Evolutionary conservation across 2,329 filamentous ascomycete genomes (phyloP), one percentile per base, ranked within the genome.

Genomic region (Fusarium nematophilum): DNA sequence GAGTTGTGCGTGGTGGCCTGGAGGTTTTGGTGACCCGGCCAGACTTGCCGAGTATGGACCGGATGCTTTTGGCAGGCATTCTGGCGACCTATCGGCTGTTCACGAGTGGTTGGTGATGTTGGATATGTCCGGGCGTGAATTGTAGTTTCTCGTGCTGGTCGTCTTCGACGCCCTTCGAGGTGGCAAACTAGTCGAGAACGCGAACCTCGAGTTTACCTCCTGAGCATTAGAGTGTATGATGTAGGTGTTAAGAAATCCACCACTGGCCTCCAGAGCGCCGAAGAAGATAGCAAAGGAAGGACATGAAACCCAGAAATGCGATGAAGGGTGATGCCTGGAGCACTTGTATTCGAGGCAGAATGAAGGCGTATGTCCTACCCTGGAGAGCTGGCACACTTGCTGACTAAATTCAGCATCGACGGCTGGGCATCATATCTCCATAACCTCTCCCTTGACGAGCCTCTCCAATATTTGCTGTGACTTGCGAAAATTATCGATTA

Each of bases 31-130:
- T 70, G 9, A 79, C 66, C 23, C 76, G 73, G 18, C 66, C 70
- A 11, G 75, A 71, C 23, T 69, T 72, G 15, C 77, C 75, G 3
- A 79, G 64, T 49, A 79, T 77, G 3, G 77, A 75, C 8, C 70
- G 72, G 42, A 79, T 66, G 23, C 68, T 75, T 37, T 72, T 68
- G 11, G 70, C 66, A 64, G 76, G 74, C 45, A 55, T 70, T 3
- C 13, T 15, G 15, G 17, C 6, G 9, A 21, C 21, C 21, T 21
- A 15, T 27, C 37, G 37, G 9, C 14, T 17, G 34, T 48, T 26
- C 15, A 40, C 14, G 13, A 30, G 13, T 8, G 15, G 29, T n/a
- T n/a, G n/a, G n/a, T n/a, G 18, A 34, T 15, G 17, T 9, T 23
- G 9, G 31, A 9, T 18, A 10, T 42, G 30, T n/a, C n/a, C n/a